Base-by-base conservation (phyloP, 257 asterid species). In the Nicotiana benthamiana region DNA sequence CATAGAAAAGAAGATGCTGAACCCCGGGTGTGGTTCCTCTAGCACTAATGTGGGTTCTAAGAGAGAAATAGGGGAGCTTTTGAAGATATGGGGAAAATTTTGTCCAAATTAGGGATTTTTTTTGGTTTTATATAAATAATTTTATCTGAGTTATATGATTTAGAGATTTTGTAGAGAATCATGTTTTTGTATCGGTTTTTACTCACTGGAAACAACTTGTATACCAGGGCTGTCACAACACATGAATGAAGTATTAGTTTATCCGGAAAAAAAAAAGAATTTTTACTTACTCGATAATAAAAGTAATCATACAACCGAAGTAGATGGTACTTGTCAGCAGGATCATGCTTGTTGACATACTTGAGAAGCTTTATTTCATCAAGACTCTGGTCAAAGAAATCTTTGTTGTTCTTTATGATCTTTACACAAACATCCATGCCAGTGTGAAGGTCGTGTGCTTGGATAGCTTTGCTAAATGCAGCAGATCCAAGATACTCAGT, bases 401-500 rank as follows among this genome's bases (percentile, higher is more conserved):
- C 98, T 85, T 96, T 96, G 88, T 96, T 96, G 90, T 94, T 96
- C 92, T 96, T 96, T 82, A 96, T 96, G 81, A 96, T 92, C 88
- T 96, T 94, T 86, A 96, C 95, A 80, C 99, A 96, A 8, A 96
- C 98, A 89, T 96, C 99, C 96, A 96, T 94, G 88, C 98, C 99
- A 77, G 98, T 92, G 85, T 96, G 99, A 88, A 96, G 90, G 86
- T 96, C 99, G 75, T 96, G 99, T 40, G 99, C 99, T 91, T 96
- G 99, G 80, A 96, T 92, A 84, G 98, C 99, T 90, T 96, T 96
- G 90, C 99, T 96, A 84, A 96, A 96, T 83, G 99, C 98, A 70
- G 99, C 99, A 77, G 99, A 96, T 87, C 99, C 99, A 68, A 96
- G 97, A 90, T 96, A 94, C 88, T 96, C 99, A 2, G 99, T 95